Evolutionary conservation across 2,329 filamentous ascomycete genomes (phyloP), one percentile per base, ranked within the genome.

Genomic region (Scedosporium apiospermum): DNA sequence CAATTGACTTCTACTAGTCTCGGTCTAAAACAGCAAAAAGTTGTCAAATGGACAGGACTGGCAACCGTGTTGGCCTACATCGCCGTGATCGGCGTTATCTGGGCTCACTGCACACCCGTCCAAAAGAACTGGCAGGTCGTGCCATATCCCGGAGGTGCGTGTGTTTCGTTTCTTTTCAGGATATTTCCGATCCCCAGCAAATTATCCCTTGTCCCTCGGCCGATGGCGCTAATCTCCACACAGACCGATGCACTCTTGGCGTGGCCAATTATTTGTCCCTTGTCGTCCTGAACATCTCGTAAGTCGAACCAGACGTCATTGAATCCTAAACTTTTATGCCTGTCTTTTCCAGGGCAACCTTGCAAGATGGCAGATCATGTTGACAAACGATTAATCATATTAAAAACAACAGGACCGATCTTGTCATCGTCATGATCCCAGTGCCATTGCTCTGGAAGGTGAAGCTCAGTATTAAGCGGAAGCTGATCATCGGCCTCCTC

Each of bases 111-210:
- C 34, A 62, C 66, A 58, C 68, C 67, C 3, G 64, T 69, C 14
- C 63, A 65, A n/a, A 64, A 65, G 6, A 69, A 69, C n/a, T 69
- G 68, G 68, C 67, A 69, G 42, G 59, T 69, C 12, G 67, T 66
- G 46, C 68, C 67, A 12, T 68, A 69, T 58, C 67, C 67, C 1
- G 67, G 68, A 42, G 66, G 67, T 68, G 57, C 7, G 57, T 30
- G 21, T 34, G 30, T 34, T 34, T 34, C 30, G 30, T 34, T 34
- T 34, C 6, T 30, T 30, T 9, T 34, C 30, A 1, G n/a, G 7
- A 12, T 26, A 12, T 60, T 7, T 30, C 34, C 34, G 34, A 38
- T 38, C 34, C 34, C 34, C 30, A 34, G 34, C 10, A 38, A 38
- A 38, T 14, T 6, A 14, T 38, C 34, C 34, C 34, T 3, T 38